A percentile compares a stretch with the other conserved stretches of the same genome.
phyloP scores from a whole-genome alignment of 768 basidiomycete species.

The Boletus barrowsii region DNA sequence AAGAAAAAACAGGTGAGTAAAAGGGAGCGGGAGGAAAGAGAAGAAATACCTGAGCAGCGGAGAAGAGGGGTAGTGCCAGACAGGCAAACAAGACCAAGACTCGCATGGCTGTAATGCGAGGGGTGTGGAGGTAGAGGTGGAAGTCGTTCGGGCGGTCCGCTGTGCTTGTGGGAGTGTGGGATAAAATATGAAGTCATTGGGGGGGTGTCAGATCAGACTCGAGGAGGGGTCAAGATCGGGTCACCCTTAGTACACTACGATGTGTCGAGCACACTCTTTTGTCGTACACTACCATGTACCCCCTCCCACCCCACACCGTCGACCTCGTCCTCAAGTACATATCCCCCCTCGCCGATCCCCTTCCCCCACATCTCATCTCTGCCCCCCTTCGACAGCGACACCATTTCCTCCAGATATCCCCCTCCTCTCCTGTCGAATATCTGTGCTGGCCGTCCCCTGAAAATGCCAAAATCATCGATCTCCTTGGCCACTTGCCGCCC shows the following conservation, averaged over 20 bases:
- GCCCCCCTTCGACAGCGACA: conserved; percentile 59
- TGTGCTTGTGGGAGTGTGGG: conserved; percentile 3
- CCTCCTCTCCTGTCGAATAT: conserved; percentile 51
- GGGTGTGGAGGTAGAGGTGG: neutral
- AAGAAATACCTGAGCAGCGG: conserved; percentile 32
- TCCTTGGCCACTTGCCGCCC: conserved; percentile 40
- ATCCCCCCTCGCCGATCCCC: conserved; percentile 43
- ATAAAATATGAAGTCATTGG: conserved; percentile 8
- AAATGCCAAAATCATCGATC: conserved; percentile 35
- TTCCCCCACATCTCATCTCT: conserved; percentile 64
- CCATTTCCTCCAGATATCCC: conserved; percentile 54
- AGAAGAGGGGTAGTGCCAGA: conserved; percentile 26
- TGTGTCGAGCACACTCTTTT: no score
- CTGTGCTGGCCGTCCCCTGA: conserved; percentile 61
- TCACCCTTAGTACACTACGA: no score
- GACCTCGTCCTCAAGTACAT: conserved; percentile 57
- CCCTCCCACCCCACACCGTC: conserved; percentile 38
- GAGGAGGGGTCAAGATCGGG: neutral
- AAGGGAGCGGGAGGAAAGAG: neutral
- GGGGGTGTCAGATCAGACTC: conserved; percentile 7
- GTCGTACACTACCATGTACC: conserved; percentile 29
- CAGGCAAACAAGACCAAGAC: conserved; percentile 31
- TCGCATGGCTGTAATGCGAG: conserved; percentile 23
- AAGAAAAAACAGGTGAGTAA: conserved; percentile 3
- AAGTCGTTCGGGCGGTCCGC: no score